Percentiles rank a stretch among this genome's conserved stretches.
Conservation (phyloP, 2,329 filamentous ascomycete genomes). For the Fusarium falciforme region DNA sequence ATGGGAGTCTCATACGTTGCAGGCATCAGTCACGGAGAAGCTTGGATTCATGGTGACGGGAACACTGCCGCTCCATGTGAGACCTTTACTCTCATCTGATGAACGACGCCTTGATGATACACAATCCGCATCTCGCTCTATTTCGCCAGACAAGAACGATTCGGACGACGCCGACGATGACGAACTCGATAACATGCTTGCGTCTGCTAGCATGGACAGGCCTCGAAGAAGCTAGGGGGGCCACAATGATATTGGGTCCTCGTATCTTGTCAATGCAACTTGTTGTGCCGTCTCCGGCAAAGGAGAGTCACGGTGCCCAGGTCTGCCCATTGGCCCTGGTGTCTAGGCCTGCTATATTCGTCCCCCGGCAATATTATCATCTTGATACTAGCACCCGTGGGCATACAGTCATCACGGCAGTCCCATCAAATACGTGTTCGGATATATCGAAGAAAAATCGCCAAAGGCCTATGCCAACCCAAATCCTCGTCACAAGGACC, state of each 20-base stretch:
- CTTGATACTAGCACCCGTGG: too few relatives aligned
- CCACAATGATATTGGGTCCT: neutral
- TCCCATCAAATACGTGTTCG: neutral
- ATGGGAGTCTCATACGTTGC: constrained; percentile 22
- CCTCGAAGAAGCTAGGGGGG: neutral
- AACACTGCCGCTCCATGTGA: neutral
- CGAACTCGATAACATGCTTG: constrained; percentile 1
- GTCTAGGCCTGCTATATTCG: too few relatives aligned
- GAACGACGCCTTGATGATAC: neutral
- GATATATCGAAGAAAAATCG: neutral
- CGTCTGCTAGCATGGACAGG: neutral
- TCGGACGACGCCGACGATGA: neutral
- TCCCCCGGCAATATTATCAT: too few relatives aligned
- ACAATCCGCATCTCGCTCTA: neutral
- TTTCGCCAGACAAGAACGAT: neutral
- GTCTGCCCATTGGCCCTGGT: too few relatives aligned
- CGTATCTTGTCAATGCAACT: neutral
- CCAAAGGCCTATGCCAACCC: neutral
- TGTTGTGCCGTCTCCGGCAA: neutral
- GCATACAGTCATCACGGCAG: too few relatives aligned
- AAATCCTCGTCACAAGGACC: constrained; percentile 24
- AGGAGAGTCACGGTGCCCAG: too few relatives aligned
- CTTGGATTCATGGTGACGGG: neutral
- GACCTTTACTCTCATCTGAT: constrained; percentile 16
- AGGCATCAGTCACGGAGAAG: constrained; percentile 26